These are phyloP conservation scores for Xanthoconium separans DNA, from an alignment of 1,284 basidiomycete species.

Conservation along the genomic window DNA sequence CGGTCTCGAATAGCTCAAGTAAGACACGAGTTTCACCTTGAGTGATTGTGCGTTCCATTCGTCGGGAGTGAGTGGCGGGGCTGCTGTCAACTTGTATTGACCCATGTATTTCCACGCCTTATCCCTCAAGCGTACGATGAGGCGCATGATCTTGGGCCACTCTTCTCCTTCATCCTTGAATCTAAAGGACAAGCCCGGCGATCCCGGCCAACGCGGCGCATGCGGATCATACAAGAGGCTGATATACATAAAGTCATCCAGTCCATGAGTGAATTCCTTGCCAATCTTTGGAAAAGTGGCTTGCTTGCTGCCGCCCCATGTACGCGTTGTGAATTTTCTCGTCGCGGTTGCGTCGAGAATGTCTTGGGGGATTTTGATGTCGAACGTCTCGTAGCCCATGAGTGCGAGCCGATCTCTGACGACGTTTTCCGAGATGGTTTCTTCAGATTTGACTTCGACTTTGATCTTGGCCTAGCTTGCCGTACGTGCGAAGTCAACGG, in stretches of 20 bases:
- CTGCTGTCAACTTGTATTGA: slow-evolving; percentile 24
- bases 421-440: slow-evolving; percentile 5
- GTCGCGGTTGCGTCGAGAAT: slow-evolving; percentile 12
- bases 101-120: slow-evolving; percentile 27
- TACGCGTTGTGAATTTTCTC: slow-evolving; percentile 28
- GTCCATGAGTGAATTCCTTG: slow-evolving; percentile 25
- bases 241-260: slow-evolving; percentile 36
- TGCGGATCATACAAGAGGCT: slow-evolving; percentile 33
- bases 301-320: slow-evolving; percentile 33
- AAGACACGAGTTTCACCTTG: neutral
- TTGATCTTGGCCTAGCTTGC: slow-evolving; percentile 11
- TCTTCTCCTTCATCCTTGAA: slow-evolving; percentile 2
- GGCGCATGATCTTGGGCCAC: slow-evolving; percentile 9
- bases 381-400: slow-evolving; percentile 9
- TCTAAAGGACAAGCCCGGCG: slow-evolving; percentile 34
- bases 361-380: slow-evolving; percentile 5
- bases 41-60: slow-evolving; percentile 18
- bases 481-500: neutral
- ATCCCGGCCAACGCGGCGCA: slow-evolving; percentile 36
- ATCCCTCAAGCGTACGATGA: slow-evolving; percentile 22
- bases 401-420: slow-evolving; percentile 4
- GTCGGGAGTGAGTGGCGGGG: slow-evolving; percentile 16
- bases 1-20: no score
- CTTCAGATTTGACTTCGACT: slow-evolving; percentile 8
- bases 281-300: slow-evolving; percentile 31